Conservation (phyloP, 2,329 filamentous ascomycete genomes). For the Colletotrichum sp. region DNA sequence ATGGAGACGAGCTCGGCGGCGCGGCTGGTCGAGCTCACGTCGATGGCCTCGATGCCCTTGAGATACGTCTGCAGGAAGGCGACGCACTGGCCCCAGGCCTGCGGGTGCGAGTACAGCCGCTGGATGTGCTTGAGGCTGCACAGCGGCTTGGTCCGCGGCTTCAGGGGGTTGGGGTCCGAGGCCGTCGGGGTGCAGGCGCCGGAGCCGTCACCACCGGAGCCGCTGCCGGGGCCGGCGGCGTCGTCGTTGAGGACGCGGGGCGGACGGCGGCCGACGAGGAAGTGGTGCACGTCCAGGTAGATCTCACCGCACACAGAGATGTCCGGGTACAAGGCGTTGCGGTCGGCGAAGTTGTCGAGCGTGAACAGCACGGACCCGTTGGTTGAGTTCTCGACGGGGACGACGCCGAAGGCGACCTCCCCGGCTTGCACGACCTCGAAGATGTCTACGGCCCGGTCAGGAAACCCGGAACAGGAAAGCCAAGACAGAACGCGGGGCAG, state of each 20-base stretch:
- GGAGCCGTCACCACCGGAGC: conserved; percentile 32
- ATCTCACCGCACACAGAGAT: conserved; percentile 82
- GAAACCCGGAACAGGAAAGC: neutral
- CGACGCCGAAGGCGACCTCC: conserved; percentile 73
- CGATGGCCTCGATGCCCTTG: conserved; percentile 77
- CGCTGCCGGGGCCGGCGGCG: conserved; percentile 25
- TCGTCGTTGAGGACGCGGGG: conserved; percentile 28
- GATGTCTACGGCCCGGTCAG: conserved; percentile 60
- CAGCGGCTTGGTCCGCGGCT: conserved; percentile 53
- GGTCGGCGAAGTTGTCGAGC: conserved; percentile 85
- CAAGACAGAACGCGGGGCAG: neutral
- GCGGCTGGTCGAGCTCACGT: conserved; percentile 84
- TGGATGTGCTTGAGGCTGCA: conserved; percentile 65
- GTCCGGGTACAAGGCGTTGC: conserved; percentile 65
- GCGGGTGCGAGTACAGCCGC: conserved; percentile 89
- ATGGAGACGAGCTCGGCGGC: conserved; percentile 79
- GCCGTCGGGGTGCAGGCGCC: conserved; percentile 57
- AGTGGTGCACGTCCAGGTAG: conserved; percentile 90
- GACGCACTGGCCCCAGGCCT: conserved; percentile 92
- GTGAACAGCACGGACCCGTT: conserved; percentile 93
- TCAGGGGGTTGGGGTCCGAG: conserved; percentile 46
- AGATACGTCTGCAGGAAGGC: conserved; percentile 74
- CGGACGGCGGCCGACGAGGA: conserved; percentile 66
- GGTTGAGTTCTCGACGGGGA: conserved; percentile 95
- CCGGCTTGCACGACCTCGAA: conserved; percentile 78